Evolutionary conservation across 2,329 filamentous ascomycete genomes (phyloP), one percentile per base, ranked within the genome.

Genomic region (Intubia oerlemansii): DNA sequence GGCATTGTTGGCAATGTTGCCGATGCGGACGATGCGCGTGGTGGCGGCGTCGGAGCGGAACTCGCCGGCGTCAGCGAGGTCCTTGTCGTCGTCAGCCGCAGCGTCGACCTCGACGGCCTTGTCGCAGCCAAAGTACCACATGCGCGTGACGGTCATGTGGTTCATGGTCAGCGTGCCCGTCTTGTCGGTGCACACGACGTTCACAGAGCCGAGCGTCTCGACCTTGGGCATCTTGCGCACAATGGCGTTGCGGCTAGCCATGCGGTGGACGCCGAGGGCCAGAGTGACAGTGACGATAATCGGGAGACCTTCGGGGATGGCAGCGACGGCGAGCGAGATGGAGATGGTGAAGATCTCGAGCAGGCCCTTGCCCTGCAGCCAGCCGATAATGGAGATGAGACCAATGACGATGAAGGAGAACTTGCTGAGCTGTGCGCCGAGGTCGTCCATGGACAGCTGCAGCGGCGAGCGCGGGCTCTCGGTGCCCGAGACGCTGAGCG

Each of bases 141-240:
- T 72, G 44, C 88, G 91, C 11, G 82, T 84, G 1, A 82, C 82
- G 1, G 88, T 91, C 88, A 98, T 95, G 46, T 98, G 88, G 46
- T 95, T 98, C 46, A 84, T 82, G 0, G 88, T 98, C 35, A 98
- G 56, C 2, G 88, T 98, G 18, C 85, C 73, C 4, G 88, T 98
- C 55, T 98, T 98, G 57, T 98, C 88, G 40, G 82, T 93, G 55
- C 90, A 98, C 6, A 98, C 81, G n/a, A 98, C 84, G 43, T 95
- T 98, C 34, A 98, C 88, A n/a, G 84, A 93, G 7, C 90, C 90
- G 5, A 98, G 56, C 1, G 88, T 98, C 49, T 98, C 88, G 7
- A 98, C 90, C 49, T 88, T 95, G 14, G 90, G 90, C 52, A 98
- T 75, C 44, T 79, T 75, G 39, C 88, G 76, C 34, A 98, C 85